Conservation (phyloP, 768 basidiomycete genomes). For the Suillus discolor region DNA sequence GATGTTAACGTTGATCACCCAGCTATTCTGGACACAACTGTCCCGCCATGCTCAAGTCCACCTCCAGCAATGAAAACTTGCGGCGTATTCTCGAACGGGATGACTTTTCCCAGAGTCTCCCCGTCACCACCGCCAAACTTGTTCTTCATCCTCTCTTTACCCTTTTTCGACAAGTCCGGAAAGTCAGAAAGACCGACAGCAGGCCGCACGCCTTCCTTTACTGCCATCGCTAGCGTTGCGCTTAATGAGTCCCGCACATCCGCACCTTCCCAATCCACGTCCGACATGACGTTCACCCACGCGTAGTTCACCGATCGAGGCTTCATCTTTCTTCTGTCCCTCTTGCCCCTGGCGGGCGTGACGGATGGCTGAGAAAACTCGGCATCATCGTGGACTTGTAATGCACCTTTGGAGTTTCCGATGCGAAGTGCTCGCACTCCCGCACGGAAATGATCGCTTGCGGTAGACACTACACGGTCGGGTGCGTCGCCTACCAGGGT, state of each 20-base stretch:
- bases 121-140: slow-evolving; percentile 14
- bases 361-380: slow-evolving; percentile 24
- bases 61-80: slow-evolving; percentile 30
- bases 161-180: slow-evolving; percentile 9
- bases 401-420: slow-evolving; percentile 28
- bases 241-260: slow-evolving; percentile 61
- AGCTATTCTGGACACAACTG: slow-evolving; percentile 38
- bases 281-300: slow-evolving; percentile 80
- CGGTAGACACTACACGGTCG: slow-evolving; percentile 64
- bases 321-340: slow-evolving; percentile 37
- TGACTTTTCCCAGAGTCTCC: slow-evolving; percentile 26
- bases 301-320: slow-evolving; percentile 66
- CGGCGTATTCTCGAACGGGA: slow-evolving; percentile 40
- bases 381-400: slow-evolving; percentile 27
- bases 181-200: slow-evolving; percentile 26
- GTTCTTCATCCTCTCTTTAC: slow-evolving; percentile 33
- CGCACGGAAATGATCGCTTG: slow-evolving; percentile 72
- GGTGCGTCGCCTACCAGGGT: slow-evolving; percentile 77
- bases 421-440: slow-evolving; percentile 62
- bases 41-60: slow-evolving; percentile 35
- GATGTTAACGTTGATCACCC: slow-evolving; percentile 12
- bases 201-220: slow-evolving; percentile 35
- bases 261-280: slow-evolving; percentile 82
- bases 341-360: slow-evolving; percentile 25
- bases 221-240: slow-evolving; percentile 41